Evolutionary conservation across 768 basidiomycete genomes (phyloP).

Genomic region (Neoboletus magnificus): DNA sequence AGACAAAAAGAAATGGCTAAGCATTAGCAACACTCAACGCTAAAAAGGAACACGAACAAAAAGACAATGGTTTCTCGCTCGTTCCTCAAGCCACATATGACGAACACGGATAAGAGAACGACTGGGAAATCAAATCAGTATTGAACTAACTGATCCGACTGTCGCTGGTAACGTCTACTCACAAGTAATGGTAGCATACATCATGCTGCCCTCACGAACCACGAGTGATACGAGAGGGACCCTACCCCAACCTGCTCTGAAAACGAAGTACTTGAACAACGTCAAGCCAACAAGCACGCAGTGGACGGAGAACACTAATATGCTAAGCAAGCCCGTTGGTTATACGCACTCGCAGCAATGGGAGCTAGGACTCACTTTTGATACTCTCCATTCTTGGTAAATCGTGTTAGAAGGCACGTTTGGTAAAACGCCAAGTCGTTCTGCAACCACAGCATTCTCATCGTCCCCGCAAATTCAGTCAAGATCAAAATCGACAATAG

Average conservation of each 20-base stretch:
- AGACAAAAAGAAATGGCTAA: neutral
- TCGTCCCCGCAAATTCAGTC: neutral
- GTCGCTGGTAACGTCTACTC: neutral
- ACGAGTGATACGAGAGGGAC: slow-evolving; percentile 20
- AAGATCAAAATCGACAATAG: slow-evolving; percentile 4
- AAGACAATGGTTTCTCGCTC: neutral
- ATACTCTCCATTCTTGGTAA: neutral
- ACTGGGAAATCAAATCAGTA: slow-evolving; percentile 4
- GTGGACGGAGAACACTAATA: slow-evolving; percentile 14
- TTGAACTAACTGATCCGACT: no score
- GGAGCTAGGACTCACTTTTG: slow-evolving; percentile 10
- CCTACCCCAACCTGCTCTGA: slow-evolving; percentile 16
- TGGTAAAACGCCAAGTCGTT: neutral
- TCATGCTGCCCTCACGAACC: slow-evolving; percentile 14
- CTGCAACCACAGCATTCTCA: neutral
- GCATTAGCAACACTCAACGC: neutral
- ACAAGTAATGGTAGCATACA: slow-evolving; percentile 9
- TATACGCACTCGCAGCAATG: neutral
- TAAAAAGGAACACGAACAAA: slow-evolving; percentile 10
- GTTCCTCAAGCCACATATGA: neutral
- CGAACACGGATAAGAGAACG: neutral
- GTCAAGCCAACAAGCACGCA: slow-evolving; percentile 17
- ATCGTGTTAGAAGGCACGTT: slow-evolving; percentile 8
- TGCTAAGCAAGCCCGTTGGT: neutral
- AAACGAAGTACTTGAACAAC: slow-evolving; percentile 17